Evolutionary conservation across 2,329 filamentous ascomycete species (phyloP), one percentile per base, ranked within the genome.

Genomic region (Pseudogymnoascus sp.): DNA sequence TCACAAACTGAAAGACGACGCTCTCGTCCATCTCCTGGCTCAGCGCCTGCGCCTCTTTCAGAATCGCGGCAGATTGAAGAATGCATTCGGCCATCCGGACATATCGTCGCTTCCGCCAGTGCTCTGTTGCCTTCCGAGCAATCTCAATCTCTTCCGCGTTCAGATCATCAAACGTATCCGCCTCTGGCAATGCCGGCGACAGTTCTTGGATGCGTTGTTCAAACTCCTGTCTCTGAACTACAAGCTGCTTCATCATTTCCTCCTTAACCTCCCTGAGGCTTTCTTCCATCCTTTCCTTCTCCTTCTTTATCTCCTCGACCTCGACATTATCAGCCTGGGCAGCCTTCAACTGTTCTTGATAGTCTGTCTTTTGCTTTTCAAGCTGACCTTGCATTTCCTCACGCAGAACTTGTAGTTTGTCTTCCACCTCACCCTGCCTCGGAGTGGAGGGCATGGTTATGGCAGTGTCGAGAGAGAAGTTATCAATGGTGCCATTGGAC

Each of bases 11-110:
- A 74, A 99, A 97, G 18, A 93, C 88, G 7, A 97, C 90, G 67
- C 87, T 87, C 74, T 97, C 95, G 69, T 95, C 90, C 78, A 99
- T 89, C 70, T 96, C 91, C 69, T 96, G 93, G 77, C 93, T 96
- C 91, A 99, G 95, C 65, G 99, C 88, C 72, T 99, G 95, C 1
- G 95, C 95, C 76, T 99, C 95, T 74, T 99, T 99, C 64, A 99
- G 76, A 28, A 88, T 85, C 6, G 90, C 87, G 2, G 93, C 93
- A 73, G 96, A 88, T 72, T 96, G 92, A 53, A 99, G 79, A 28
- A 97, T 88, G 1, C 88, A 86, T 75, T 97, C 95, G 2, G 93
- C 93, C 90, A 99, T 96, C 63, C 88, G 88, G 64, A 99, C 91
- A 70, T 93, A 97, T 71, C 91, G 90, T 31, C 91, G 87, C 68